phyloP scores from a whole-genome alignment of 1,284 basidiomycete genomes.

The Anthracocystis setariae region DNA sequence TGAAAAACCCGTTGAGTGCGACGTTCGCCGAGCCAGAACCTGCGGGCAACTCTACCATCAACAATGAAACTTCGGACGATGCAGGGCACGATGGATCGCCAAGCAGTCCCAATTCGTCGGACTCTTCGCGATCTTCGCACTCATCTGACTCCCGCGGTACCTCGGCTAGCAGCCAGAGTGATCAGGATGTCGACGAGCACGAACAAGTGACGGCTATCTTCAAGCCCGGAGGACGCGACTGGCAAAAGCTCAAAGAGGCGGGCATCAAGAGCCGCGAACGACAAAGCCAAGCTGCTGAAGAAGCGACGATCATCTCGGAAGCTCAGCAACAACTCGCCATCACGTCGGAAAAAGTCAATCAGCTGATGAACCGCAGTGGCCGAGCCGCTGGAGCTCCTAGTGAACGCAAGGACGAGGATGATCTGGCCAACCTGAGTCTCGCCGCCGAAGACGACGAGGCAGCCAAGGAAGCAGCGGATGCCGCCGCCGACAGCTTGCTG shows the following conservation, averaged over 20 bases:
- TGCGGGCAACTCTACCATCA: background rate
- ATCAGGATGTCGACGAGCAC: conserved; percentile 45
- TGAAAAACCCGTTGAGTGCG: conserved; percentile 38
- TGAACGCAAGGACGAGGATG: conserved; percentile 53
- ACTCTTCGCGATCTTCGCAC: conserved; percentile 39
- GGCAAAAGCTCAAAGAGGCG: conserved; percentile 58
- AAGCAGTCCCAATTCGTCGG: conserved; percentile 36
- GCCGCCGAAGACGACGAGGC: conserved; percentile 39
- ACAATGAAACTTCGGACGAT: conserved; percentile 7
- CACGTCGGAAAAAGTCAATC: conserved; percentile 55
- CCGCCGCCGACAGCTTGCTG: conserved; percentile 54
- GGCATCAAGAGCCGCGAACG: conserved; percentile 50
- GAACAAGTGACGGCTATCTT: conserved; percentile 60
- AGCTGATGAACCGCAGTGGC: conserved; percentile 49
- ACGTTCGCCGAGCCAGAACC: conserved; percentile 39
- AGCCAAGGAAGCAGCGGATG: conserved; percentile 37
- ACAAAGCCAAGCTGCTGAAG: conserved; percentile 37
- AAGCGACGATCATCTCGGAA: conserved; percentile 40
- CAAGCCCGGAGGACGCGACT: conserved; percentile 54
- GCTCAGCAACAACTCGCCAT: conserved; percentile 48
- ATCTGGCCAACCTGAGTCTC: conserved; percentile 55
- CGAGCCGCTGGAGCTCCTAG: conserved; percentile 14
- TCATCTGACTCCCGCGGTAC: conserved; percentile 28
- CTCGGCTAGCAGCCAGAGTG: conserved; percentile 33
- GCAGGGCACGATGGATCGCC: conserved; percentile 35